Evolutionary conservation across 768 basidiomycete genomes (phyloP), one percentile per base, ranked within the genome.

Genomic region (Epithele typhae): DNA sequence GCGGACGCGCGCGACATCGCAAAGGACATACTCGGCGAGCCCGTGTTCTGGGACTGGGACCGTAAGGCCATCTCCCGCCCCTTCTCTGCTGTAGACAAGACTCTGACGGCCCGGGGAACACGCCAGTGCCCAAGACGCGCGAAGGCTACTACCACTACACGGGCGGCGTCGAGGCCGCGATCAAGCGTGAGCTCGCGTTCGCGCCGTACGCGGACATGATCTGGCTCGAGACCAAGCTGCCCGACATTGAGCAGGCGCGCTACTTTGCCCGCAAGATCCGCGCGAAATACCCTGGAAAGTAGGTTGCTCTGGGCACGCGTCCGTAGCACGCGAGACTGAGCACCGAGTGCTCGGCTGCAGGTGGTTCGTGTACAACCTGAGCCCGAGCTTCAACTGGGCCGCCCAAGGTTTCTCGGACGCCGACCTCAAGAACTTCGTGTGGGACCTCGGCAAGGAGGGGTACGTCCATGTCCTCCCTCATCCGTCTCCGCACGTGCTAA

Each of bases 311-410:
- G 14, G n/a, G 17, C n/a, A 24, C 18, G 2, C 18, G 1, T 23
- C 17, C n/a, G 27, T 10, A 5, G 25, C 12, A 10, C 11, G 19
- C 19, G 25, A 25, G 23, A 11, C n/a, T n/a, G n/a, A n/a, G n/a
- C n/a, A n/a, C n/a, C n/a, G n/a, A n/a, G 27, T 14, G 23, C 45
- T 48, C n/a, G 30, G 25, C 6, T 25, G 48, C 52, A 89, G 84
- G 58, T 84, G 80, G 82, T 79, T 96, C 55, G 92, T 95, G 18
- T 96, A 94, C 62, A 96, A 95, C 62, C 69, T 96, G 47, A 92
- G 90, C 58, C 93, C 92, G 4, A 91, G 89, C 59, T 95, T 95
- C 72, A 92, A 94, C 63, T 95, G 92, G 92, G 70, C 79, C n/a
- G 76, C 73, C 21, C 81, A 85, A 56, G 91, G 91, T 12, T 94